Percentiles rank a stretch among this genome's conserved stretches.
phyloP scores from a whole-genome alignment of 306 rosid genomes.

The Aeschynomene evenia region DNA sequence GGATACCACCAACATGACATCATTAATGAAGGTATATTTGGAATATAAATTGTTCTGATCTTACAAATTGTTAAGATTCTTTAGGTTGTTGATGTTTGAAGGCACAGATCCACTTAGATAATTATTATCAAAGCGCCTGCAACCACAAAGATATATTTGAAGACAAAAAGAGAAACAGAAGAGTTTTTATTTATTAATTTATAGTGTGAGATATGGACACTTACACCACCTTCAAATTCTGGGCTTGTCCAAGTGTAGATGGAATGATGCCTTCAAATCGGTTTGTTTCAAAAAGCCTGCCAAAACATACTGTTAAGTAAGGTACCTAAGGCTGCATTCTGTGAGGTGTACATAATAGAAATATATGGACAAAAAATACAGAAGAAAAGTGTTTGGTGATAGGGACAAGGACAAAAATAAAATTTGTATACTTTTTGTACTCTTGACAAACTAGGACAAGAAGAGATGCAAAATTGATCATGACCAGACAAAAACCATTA shows the following conservation, averaged over 20 bases:
- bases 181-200: background rate
- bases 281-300: slow-evolving; percentile 69
- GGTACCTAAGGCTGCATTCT: no score
- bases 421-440: no score
- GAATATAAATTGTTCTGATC: slow-evolving; percentile 21
- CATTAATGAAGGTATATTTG: background rate
- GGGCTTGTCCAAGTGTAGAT: slow-evolving; percentile 53
- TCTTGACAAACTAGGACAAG: no score
- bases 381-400: no score
- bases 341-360: no score
- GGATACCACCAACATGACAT: background rate
- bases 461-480: no score
- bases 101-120: slow-evolving; percentile 47
- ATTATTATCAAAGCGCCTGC: slow-evolving; percentile 63
- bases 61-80: slow-evolving; percentile 44
- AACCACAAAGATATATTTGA: slow-evolving; percentile 18
- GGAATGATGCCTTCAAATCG: slow-evolving; percentile 54
- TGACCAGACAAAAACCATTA: slow-evolving; percentile 14
- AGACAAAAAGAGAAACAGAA: background rate
- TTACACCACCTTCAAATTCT: slow-evolving; percentile 56
- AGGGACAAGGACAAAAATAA: no score
- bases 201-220: slow-evolving; percentile 36
- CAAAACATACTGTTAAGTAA: background rate
- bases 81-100: slow-evolving; percentile 44
- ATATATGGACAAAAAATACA: no score